A percentile compares a stretch with the other conserved stretches of the same genome.
These are phyloP conservation scores for Trichoderma gracile DNA, from an alignment of 2,329 filamentous ascomycete genomes.

Conservation along the genomic window DNA sequence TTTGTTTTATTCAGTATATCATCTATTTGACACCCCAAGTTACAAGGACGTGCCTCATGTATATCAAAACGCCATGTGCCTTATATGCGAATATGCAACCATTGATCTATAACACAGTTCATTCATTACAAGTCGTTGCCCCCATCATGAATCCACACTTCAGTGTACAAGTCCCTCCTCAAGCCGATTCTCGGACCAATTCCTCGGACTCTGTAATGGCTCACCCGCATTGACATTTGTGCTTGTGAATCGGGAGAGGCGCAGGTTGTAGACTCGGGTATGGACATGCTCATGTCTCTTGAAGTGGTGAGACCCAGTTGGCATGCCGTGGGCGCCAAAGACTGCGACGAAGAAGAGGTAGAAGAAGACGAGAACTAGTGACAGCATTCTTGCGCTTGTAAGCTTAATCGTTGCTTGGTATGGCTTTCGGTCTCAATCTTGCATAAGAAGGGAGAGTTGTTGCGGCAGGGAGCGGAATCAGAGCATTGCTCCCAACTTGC, in stretches of 20 bases:
- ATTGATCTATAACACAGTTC: background rate
- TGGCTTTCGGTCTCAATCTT: background rate
- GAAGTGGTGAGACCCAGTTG: constrained; percentile 10
- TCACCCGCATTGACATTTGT: background rate
- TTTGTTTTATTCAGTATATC: no score
- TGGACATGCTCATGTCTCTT: constrained; percentile 12
- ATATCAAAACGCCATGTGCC: no score
- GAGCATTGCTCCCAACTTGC: background rate
- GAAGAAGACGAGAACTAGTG: constrained; percentile 27
- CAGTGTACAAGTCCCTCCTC: background rate
- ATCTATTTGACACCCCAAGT: no score
- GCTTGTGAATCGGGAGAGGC: background rate
- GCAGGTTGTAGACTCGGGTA: constrained; percentile 8
- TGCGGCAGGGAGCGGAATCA: background rate
- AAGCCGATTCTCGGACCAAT: background rate
- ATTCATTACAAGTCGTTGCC: no score
- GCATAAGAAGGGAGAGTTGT: background rate
- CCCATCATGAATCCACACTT: background rate
- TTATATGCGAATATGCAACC: background rate
- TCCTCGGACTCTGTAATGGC: background rate
- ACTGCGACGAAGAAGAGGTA: constrained; percentile 32
- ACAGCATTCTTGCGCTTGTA: background rate
- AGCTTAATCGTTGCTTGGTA: background rate
- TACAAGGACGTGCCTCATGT: no score
- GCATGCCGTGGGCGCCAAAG: constrained; percentile 32